Evolutionary conservation across 768 basidiomycete species (phyloP), one percentile per base, ranked within the genome.

Genomic region (Lactarius quietus): DNA sequence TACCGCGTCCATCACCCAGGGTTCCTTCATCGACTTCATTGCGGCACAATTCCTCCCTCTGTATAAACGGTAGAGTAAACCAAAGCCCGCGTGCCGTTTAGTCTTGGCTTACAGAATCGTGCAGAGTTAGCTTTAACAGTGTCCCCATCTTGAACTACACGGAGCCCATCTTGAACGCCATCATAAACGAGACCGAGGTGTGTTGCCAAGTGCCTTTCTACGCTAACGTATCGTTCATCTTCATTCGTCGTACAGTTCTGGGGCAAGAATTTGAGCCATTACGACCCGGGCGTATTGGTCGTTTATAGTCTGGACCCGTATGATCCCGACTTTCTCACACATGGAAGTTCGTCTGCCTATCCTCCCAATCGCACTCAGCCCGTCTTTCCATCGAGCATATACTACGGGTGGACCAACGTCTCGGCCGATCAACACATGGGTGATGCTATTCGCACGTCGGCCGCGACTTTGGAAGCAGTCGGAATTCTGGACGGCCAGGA

Each of bases 161-260:
- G 9, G 48, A 28, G 29, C 48, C 63, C 5, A 53, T 64, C 20
- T 23, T 64, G 57, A 41, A 59, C 1, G 35, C 63, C 26, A 53
- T 52, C 29, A 20, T 35, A 31, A 64, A 64, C 36, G 63, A 64
- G 51, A 64, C 57, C 17, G 31, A 64, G 48, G 63, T 53, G 51
- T 39, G 63, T 20, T 15, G 26, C 4, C n/a, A 14, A 31, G 28
- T 2, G 6, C 48, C 48, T 51, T 51, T 14, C 29, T 1, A n/a
- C n/a, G 14, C 18, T 18, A 38, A 18, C 48, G 26, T 51, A 14
- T 17, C 7, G 4, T 43, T 26, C 10, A 7, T 26, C 15, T 33
- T 54, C 18, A 12, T 17, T 31, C n/a, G 14, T 28, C 6, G 3
- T 6, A 12, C 3, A 64, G 63, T 64, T 64, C 51, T 59, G 57